Evolutionary conservation across 73 alveolate species (phyloP), one percentile per base, ranked within the genome.

Genomic region (Paramecium biaurelia): DNA sequence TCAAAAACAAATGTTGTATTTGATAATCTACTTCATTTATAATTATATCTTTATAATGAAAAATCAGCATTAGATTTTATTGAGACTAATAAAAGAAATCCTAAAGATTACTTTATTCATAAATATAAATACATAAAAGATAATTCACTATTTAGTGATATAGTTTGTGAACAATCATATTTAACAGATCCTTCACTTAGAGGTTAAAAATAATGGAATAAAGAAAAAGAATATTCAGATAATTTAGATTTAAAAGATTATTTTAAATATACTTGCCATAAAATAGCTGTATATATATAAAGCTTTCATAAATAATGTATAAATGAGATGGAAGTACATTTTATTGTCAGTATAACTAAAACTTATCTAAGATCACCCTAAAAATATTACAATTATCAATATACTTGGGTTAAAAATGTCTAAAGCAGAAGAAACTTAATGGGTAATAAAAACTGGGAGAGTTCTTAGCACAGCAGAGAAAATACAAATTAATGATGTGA

Each of bases 121-220:
- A 47, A 9, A 41, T 79, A 79, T 47, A 26, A 79, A 42, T 79
- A 79, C 47, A 20, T 8, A 9, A 30, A 43, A 47, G 90, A 79
- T 18, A 32, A 12, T 30, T 30, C 20, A 43, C 20, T 79, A 30
- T 79, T 79, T 45, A 10, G 34, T 23, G 90, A 79, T 20, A 45
- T 79, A 79, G 45, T 42, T 7, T 41, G 18, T 24, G 90, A 79
- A 43, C 12, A 14, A 8, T 23, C 76, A 7, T 30, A 9, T 43
- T n/a, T 79, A 23, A 79, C 90, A 23, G 90, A 79, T 79, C 76
- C 90, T 9, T 30, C 76, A 12, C 74, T 24, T 20, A 10, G 90
- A 23, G 90, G 90, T 30, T 47, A 79, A 6, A 42, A 34, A 24
- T 14, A 2, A 47, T 79, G 90, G 90, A 20, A 79, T 23, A 79